Base-by-base conservation (phyloP, 331 rosid species). In the Rhamnella rubrinervis region DNA sequence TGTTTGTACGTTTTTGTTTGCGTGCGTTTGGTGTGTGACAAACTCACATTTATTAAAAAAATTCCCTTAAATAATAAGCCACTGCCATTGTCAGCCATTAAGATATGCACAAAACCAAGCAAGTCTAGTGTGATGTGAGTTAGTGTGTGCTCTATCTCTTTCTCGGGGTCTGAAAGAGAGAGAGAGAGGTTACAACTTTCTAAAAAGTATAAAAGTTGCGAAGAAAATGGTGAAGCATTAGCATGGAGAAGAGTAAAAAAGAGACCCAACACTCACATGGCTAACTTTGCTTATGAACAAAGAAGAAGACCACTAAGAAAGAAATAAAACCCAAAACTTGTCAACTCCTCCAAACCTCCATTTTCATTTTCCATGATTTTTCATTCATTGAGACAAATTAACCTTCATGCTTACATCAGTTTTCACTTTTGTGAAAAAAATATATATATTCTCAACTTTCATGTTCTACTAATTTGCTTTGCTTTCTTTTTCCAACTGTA, bases 211-310 rank as follows among this genome's bases (percentile, higher is more conserved):
- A 85, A 77, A 85, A 82, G 58, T 50, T 59, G 69, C 66, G 70
- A 82, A 71, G 77, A 73, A 81, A 87, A 70, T 63, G 72, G 64
- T 49, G 78, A 71, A n/a, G 75, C 80, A 82, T 65, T 66, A 76
- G 75, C 16, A 35, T 70, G 66, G 85, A 86, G 81, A 75, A n/a
- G 35, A 64, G 75, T 59, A 62, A 67, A 75, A 84, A 62, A 66
- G 80, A 81, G 67, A 79, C 61, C 76, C 63, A 65, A 65, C 83
- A 72, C 75, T 82, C 89, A 84, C 87, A 86, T 79, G 95, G 72
- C 75, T 44, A 70, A 78, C 25, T 51, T 37, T 15, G 40, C 11
- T 4, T 4, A 9, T 64, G 38, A 17, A 12, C 46, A 47, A 31
- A 62, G 23, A 63, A 44, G 47, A 31, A 46, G 41, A 28, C 60